Base-by-base conservation (phyloP, 1,284 basidiomycete genomes). In the Singerocomus inundabilis region DNA sequence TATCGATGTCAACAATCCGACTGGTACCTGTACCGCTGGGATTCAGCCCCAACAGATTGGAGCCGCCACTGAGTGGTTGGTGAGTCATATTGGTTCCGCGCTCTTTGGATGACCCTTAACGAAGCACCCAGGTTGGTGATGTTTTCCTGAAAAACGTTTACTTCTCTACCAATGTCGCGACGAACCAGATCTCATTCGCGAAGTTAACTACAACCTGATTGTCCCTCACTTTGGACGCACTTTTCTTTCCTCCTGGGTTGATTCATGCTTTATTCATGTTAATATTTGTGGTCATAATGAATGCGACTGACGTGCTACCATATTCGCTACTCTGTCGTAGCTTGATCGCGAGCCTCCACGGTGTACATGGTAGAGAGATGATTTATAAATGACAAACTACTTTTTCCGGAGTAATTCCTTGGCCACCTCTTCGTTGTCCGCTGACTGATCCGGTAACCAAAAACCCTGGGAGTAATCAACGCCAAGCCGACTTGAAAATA, bases 131-230 rank as follows among this genome's bases (percentile, higher is more conserved):
- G 78, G 71, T 83, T 43, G 83, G 84, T 34, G 84, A 84, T 57
- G 81, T 83, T 35, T 89, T 88, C 75, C 72, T 89, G 61, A 88
- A 89, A 78, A 90, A 88, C 62, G 87, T 79, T 1, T 89, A 89
- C 68, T 87, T 88, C 68, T 88, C 85, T 11, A 86, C 82, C 9
- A 79, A 92, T 60, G 79, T 84, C 9, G 69, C 69, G 28, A 78
- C 80, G 61, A 88, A 93, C 69, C 71, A 76, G 44, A 77, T 93
- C 49, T 84, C 81, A 42, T 76, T 93, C 50, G 90, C 88, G 11
- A 76, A 77, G 62, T 70, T 81, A 41, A 38, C 50, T 13, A 53
- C 51, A 16, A 15, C 44, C 24, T 67, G 44, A 63, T 49, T 4
- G 6, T 2, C 5, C n/a, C 12, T 30, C 4, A 4, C 2, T 35